These are phyloP conservation scores for Jatropha podagrica DNA, from an alignment of 441 rosid species.

Conservation along the genomic window DNA sequence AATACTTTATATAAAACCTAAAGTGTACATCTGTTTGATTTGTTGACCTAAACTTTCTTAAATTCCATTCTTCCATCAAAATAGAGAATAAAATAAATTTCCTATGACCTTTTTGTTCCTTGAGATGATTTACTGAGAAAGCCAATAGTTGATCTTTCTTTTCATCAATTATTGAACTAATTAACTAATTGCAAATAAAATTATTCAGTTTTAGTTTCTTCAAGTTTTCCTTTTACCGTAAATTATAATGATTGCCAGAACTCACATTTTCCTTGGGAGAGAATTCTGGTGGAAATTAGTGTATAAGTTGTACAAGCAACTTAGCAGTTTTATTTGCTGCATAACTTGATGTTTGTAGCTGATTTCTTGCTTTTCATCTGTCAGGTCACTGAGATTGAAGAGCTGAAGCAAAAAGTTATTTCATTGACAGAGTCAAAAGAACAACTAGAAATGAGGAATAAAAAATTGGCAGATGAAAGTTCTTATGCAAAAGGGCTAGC, in stretches of 20 bases:
- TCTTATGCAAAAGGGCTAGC: constrained; percentile 95
- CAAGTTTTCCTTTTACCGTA: neutral
- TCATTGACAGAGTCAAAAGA: constrained; percentile 59
- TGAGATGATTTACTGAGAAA: neutral
- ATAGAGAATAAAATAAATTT: neutral
- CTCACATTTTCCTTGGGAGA: neutral
- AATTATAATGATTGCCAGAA: neutral
- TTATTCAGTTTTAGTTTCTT: neutral
- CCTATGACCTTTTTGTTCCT: neutral
- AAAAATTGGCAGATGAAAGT: constrained; percentile 87
- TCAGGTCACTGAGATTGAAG: constrained; percentile 72
- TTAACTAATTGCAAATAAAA: neutral
- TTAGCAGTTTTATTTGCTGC: constrained; percentile 9
- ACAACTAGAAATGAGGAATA: constrained; percentile 60
- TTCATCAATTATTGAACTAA: neutral
- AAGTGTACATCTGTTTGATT: neutral
- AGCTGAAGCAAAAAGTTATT: constrained; percentile 57
- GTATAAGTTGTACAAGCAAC: neutral
- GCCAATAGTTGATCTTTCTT: neutral
- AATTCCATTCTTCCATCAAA: neutral
- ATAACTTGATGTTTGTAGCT: constrained; percentile 11
- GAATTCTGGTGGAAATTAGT: neutral
- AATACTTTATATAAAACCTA: neutral
- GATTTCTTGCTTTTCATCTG: constrained; percentile 21
- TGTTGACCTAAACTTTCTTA: neutral